Conservation (phyloP, 208 protist genomes). For the Trypanosoma theileri region DNA sequence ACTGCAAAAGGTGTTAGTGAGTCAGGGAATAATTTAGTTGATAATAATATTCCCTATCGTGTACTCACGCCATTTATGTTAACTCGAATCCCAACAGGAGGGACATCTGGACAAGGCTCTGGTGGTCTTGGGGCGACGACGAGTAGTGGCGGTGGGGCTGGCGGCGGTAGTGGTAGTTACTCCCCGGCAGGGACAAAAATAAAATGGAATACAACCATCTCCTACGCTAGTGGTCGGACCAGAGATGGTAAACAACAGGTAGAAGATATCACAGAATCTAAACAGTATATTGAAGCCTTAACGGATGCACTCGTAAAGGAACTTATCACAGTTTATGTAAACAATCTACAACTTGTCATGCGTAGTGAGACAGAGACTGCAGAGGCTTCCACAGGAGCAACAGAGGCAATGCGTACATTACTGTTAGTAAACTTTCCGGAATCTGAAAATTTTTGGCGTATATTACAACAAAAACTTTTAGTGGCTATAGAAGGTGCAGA, state of each 20-base stretch:
- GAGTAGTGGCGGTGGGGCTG: background rate
- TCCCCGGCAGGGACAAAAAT: background rate
- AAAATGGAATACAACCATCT: background rate
- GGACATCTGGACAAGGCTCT: constrained; percentile 11
- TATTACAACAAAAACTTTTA: constrained; percentile 45
- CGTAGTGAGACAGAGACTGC: constrained; percentile 3
- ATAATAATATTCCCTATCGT: constrained; percentile 1
- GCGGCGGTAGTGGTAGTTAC: constrained; percentile 1
- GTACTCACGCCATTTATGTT: constrained; percentile 18
- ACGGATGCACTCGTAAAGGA: constrained; percentile 52
- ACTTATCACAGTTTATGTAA: constrained; percentile 55
- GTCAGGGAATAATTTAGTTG: constrained; percentile 20
- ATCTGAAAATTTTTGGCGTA: constrained; percentile 49
- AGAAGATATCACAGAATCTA: constrained; percentile 42
- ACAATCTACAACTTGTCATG: constrained; percentile 57
- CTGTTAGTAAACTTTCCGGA: constrained; percentile 76
- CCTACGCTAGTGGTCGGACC: background rate
- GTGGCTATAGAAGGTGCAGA: constrained; percentile 43
- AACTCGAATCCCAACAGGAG: background rate
- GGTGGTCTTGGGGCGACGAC: background rate
- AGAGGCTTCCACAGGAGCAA: background rate
- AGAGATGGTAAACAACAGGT: constrained; percentile 20
- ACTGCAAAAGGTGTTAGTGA: constrained; percentile 1
- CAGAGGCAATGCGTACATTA: constrained; percentile 21
- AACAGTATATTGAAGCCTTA: constrained; percentile 52